phyloP scores from a whole-genome alignment of 805 yeast genomes.

The Saccharomycopsis microspora region DNA sequence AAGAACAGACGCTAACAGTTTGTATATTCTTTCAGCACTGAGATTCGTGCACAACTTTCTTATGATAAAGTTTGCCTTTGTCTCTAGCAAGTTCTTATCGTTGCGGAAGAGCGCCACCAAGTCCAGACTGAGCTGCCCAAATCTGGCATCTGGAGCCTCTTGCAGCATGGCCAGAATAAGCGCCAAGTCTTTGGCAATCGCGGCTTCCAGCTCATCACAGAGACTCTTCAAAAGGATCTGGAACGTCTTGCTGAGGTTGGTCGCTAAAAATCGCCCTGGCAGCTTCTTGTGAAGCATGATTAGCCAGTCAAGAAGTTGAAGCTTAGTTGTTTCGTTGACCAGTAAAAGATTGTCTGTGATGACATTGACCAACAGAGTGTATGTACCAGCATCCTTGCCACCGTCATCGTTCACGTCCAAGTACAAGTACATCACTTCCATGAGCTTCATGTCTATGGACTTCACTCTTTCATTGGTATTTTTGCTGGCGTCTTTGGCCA shows the following conservation, averaged over 20 bases:
- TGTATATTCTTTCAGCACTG: slow-evolving; percentile 73
- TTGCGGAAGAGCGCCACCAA: slow-evolving; percentile 57
- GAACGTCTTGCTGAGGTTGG: slow-evolving; percentile 48
- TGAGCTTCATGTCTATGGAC: slow-evolving; percentile 43
- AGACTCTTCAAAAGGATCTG: slow-evolving; percentile 67
- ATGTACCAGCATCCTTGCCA: slow-evolving; percentile 6
- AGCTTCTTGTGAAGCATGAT: slow-evolving; percentile 67
- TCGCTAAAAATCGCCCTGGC: slow-evolving; percentile 42
- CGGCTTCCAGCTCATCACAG: slow-evolving; percentile 54
- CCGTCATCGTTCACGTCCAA: slow-evolving; percentile 10
- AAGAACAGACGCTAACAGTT: slow-evolving; percentile 67
- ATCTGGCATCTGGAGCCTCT: slow-evolving; percentile 64
- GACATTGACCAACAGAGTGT: slow-evolving; percentile 2
- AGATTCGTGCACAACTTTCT: slow-evolving; percentile 74
- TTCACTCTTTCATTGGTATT: slow-evolving; percentile 43
- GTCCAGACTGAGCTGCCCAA: slow-evolving; percentile 63
- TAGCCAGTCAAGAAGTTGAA: slow-evolving; percentile 86
- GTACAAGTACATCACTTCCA: slow-evolving; percentile 29
- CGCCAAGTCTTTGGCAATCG: slow-evolving; percentile 61
- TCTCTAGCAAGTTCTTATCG: slow-evolving; percentile 55
- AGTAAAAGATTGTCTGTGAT: slow-evolving; percentile 31
- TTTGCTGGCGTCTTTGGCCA: slow-evolving; percentile 33
- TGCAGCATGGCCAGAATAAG: slow-evolving; percentile 62
- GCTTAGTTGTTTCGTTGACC: slow-evolving; percentile 70
- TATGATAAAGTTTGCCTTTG: slow-evolving; percentile 72